Base-by-base conservation (phyloP, 768 basidiomycete genomes). In the Chalciporus piperatus region DNA sequence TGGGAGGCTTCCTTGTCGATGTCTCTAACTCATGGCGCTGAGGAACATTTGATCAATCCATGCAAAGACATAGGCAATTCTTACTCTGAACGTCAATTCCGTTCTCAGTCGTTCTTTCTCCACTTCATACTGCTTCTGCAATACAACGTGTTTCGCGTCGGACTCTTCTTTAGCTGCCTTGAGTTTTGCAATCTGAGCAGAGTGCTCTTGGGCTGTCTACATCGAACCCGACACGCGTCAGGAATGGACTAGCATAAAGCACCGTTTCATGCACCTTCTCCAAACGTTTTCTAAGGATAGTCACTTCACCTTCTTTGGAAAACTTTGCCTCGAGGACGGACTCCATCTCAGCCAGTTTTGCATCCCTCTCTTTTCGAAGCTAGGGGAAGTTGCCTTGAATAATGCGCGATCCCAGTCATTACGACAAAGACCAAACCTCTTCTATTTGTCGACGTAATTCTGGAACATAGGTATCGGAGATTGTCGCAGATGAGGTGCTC, bases 21-120 rank as follows among this genome's bases (percentile, higher is more conserved):
- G 77, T 77, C 55, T 87, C 86, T 27, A 84, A 51, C 63, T 87
- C 85, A 58, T 84, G 85, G 76, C 84, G 84, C 87, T 88, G 56
- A 51, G 48, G 33, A 42, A 53, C 46, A 54, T 46, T 39, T 37
- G 27, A 54, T 62, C 45, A 67, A 39, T 45, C 33, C 25, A 47
- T 42, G 27, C 45, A 20, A 48, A 20, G 17, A 57, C 33, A 47
- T n/a, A 50, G 11, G 50, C 11, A 16, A 7, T 56, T 41, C 74
- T 46, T 69, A 86, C 88, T 70, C 80, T 86, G 73, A 91, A 89
- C 20, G 76, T 72, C 40, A 80, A 78, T 51, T 87, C 81, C 1
- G 87, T 87, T 59, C 78, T 83, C 48, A 88, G 60, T 11, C 84
- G 79, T 64, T 89, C 88, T 55, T 84, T 74, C 59, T 89, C 85